Evolutionary conservation across 1,284 basidiomycete species (phyloP), one percentile per base, ranked within the genome.

Genomic region (Porodaedalea pini): DNA sequence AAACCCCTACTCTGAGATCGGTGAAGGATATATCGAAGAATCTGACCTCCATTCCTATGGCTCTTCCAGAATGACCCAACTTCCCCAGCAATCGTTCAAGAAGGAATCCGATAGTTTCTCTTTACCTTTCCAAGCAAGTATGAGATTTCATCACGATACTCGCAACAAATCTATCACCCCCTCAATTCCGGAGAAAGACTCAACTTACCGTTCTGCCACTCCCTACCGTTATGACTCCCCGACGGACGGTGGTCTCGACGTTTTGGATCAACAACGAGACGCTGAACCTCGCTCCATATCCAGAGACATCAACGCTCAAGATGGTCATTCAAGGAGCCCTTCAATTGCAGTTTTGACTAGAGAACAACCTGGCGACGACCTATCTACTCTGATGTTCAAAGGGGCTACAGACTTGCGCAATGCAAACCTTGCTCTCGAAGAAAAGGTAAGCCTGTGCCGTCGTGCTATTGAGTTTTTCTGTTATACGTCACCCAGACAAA

Each of bases 341-440:
- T 51, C 55, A 19, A 10, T 19, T 21, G 27, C 17, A 10, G 10
- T 31, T 2, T 32, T 17, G 17, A 7, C 15, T 13, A 36, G 19
- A 4, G 31, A 15, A 25, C 37, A 56, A 3, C 15, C 54, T 19
- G 36, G 23, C 11, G 59, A 61, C 21, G 55, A 61, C 25, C 25
- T 57, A 21, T 57, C 55, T 3, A 34, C 36, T 19, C 25, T 61
- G 15, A 44, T 61, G 59, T 45, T 57, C 25, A 57, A 61, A 34
- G 59, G 55, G 5, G 59, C 59, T n/a, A 61, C 59, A 21, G 59
- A 57, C 37, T 19, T 61, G 21, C 52, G 56, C 34, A 44, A 54
- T 21, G 47, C 52, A 15, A 53, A 54, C 15, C 29, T 49, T 23
- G 51, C 51, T 25, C 32, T 61, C 1, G 59, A 61, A 17, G 56